phyloP scores from a whole-genome alignment of 2,329 filamentous ascomycete species.

The Pleomassaria siparia region DNA sequence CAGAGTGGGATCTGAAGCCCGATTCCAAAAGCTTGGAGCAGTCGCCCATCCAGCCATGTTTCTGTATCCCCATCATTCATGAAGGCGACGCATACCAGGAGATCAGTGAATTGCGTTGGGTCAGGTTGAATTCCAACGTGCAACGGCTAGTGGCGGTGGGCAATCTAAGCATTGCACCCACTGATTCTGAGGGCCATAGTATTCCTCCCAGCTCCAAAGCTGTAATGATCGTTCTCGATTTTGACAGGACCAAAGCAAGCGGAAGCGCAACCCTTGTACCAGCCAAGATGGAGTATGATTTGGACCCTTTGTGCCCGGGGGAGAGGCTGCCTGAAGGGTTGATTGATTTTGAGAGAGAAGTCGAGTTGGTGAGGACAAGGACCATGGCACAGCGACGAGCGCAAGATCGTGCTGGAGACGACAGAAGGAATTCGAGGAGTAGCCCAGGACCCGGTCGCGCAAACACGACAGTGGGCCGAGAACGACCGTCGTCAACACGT shows the following conservation, averaged over 20 bases:
- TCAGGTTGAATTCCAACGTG: conserved; percentile 27
- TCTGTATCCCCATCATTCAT: conserved; percentile 39
- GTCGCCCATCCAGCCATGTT: conserved; percentile 41
- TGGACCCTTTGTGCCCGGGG: conserved; percentile 41
- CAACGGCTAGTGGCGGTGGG: conserved; percentile 44
- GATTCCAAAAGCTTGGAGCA: conserved; percentile 20
- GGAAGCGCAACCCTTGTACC: conserved; percentile 24
- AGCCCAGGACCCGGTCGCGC: conserved; percentile 30
- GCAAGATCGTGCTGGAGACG: conserved; percentile 24
- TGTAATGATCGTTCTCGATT: conserved; percentile 42
- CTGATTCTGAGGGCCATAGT: conserved; percentile 27
- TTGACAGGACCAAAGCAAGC: conserved; percentile 33
- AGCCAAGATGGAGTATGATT: conserved; percentile 37
- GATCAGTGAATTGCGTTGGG: conserved; percentile 41
- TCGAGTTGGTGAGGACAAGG: conserved; percentile 42
- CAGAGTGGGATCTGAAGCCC: conserved; percentile 37
- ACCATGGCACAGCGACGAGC: conserved; percentile 42
- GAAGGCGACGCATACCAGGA: conserved; percentile 39
- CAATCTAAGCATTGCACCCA: conserved; percentile 30
- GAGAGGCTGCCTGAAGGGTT: conserved; percentile 43
- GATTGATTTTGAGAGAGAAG: conserved; percentile 45
- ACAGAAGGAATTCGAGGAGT: conserved; percentile 30
- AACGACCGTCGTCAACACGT: conserved; percentile 17
- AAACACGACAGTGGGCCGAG: conserved; percentile 28
- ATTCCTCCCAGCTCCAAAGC: conserved; percentile 38